A percentile compares a stretch with the other conserved stretches of the same genome.
Evolutionary conservation across 768 basidiomycete genomes (phyloP).

Genomic region (Cyathus striatus): DNA sequence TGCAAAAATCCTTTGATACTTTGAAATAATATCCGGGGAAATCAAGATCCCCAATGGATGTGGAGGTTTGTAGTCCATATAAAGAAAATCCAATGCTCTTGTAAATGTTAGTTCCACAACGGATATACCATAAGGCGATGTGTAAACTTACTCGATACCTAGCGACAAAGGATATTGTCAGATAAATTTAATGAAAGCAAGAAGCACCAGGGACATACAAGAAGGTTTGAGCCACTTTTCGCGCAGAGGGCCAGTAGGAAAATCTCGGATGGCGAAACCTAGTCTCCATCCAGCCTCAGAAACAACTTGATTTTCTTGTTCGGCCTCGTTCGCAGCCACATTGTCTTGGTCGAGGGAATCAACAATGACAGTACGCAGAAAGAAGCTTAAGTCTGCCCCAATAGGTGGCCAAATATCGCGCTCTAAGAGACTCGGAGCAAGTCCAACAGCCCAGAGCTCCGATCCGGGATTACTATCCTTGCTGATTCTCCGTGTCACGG

Average conservation of each 20-base stretch:
- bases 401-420: constrained; percentile 84
- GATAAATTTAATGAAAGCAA: neutral
- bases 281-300: constrained; percentile 72
- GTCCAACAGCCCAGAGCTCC: constrained; percentile 60
- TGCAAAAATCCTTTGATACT: constrained; percentile 82
- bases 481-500: constrained; percentile 22
- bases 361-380: constrained; percentile 78
- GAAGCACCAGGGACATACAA: constrained; percentile 42
- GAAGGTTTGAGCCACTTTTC: constrained; percentile 82
- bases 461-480: constrained; percentile 18
- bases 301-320: constrained; percentile 23
- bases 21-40: constrained; percentile 64
- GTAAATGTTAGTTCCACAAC: constrained; percentile 3
- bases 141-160: constrained; percentile 45
- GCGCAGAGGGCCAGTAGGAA: constrained; percentile 56
- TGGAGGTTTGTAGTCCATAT: constrained; percentile 88
- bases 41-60: constrained; percentile 71
- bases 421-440: constrained; percentile 69
- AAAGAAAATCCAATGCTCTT: constrained; percentile 86
- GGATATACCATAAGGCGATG: neutral
- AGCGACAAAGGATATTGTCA: constrained; percentile 1
- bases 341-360: constrained; percentile 56
- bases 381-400: constrained; percentile 79
- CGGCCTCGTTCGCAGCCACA: constrained; percentile 15
- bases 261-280: constrained; percentile 80